phyloP scores from a whole-genome alignment of 768 basidiomycete species.

The Trametes villosa region DNA sequence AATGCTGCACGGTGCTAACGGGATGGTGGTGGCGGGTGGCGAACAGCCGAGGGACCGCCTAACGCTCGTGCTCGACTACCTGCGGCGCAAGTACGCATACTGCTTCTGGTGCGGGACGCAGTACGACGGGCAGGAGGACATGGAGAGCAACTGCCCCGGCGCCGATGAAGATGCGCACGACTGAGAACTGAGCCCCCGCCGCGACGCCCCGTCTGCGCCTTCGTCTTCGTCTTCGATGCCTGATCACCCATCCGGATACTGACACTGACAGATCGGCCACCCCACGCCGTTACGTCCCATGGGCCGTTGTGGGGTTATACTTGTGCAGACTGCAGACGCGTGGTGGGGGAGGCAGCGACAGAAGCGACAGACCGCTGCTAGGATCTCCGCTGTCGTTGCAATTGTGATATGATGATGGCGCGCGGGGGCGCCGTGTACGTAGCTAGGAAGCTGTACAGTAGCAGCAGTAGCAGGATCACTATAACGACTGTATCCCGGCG shows the following conservation, averaged over 20 bases:
- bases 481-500: slow-evolving; percentile 13
- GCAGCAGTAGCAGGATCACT: slow-evolving; percentile 1
- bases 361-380: too few relatives aligned
- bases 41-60: slow-evolving; percentile 77
- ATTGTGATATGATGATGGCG: too few relatives aligned
- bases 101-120: slow-evolving; percentile 91
- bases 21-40: not conserved
- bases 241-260: too few relatives aligned
- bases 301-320: too few relatives aligned
- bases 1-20: not conserved
- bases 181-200: slow-evolving; percentile 45
- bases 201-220: too few relatives aligned
- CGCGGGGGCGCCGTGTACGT: not conserved
- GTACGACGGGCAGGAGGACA: slow-evolving; percentile 63
- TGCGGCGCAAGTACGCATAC: slow-evolving; percentile 72
- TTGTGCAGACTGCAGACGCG: too few relatives aligned
- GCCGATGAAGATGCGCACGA: slow-evolving; percentile 79
- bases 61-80: slow-evolving; percentile 67
- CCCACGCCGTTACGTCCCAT: too few relatives aligned
- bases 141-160: slow-evolving; percentile 74
- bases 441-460: not conserved
- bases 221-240: too few relatives aligned
- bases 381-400: too few relatives aligned
- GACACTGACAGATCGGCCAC: too few relatives aligned
- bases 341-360: too few relatives aligned